Evolutionary conservation across 139 green algal species (phyloP), one percentile per base, ranked within the genome.

Genomic region (Nannochloris sp.): DNA sequence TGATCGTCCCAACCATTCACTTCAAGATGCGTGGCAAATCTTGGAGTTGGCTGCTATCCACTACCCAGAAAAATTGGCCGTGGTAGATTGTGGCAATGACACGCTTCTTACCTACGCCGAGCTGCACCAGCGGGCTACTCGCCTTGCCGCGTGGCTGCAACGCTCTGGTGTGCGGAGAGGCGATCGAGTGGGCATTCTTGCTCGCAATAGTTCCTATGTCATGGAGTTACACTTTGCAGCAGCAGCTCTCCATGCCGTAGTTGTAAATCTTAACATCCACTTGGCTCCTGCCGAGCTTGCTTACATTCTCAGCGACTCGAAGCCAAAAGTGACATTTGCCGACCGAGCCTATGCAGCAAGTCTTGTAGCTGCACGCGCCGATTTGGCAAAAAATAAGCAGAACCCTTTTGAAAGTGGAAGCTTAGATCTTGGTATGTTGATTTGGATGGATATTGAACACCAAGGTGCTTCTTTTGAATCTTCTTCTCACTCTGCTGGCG

Each of bases 181-280:
- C 62, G 70, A 66, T n/a, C 76, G 80, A 5, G 54, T 95, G 2
- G 88, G 67, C 4, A 60, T 94, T 6, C 71, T 91, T 57, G 71
- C 82, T 42, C 77, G 81, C 34, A 95, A 95, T 72, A 66, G 72
- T 60, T 45, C 34, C 6, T 38, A 75, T 32, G 64, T 84, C 0
- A 64, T 94, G 6, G 77, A 88, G 56, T 24, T 78, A 29, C 88
- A 95, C 47, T 94, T 80, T 71, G 88, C 87, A 6, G 82, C 78
- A 3, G 88, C 89, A 0, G 76, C 80, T 0, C 31, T 91, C 5
- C 78, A 83, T 14, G 83, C 75, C 3, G 64, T 88, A 13, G 55
- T 96, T 2, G 81, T 96, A 6, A 95, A 96, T 66, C 25, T 92
- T 32, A 96, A 95, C 74, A 72, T 79, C 12, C 70, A 79, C 61